Conservation (phyloP, 768 basidiomycete genomes). For the Termitomyces bulborhizus region DNA sequence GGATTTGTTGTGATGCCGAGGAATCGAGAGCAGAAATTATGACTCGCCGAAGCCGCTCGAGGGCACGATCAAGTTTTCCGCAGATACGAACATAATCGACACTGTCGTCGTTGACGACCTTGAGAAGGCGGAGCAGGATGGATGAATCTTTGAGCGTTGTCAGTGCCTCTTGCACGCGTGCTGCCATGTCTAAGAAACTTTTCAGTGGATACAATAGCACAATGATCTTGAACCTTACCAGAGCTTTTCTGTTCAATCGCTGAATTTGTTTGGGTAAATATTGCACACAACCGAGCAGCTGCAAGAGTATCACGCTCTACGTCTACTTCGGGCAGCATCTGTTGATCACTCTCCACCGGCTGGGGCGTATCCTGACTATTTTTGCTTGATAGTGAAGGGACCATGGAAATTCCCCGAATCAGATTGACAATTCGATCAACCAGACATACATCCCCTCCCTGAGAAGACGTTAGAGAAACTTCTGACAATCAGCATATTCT, state of each 20-base stretch:
- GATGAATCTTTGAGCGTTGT: slow-evolving; percentile 13
- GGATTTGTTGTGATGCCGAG: slow-evolving; percentile 1
- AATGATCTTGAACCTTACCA: slow-evolving; percentile 3
- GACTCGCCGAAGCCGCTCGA: slow-evolving; percentile 54
- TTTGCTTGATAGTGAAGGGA: slow-evolving; percentile 13
- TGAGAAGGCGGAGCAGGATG: slow-evolving; percentile 12
- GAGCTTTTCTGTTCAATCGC: slow-evolving; percentile 25
- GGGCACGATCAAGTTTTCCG: slow-evolving; percentile 51
- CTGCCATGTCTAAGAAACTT: slow-evolving; percentile 5
- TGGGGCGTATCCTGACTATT: not conserved
- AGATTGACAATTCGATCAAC: slow-evolving; percentile 43
- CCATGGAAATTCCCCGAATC: slow-evolving; percentile 22
- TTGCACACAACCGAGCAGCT: slow-evolving; percentile 33
- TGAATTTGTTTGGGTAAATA: slow-evolving; percentile 39
- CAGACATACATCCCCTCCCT: slow-evolving; percentile 42
- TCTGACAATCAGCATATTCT: not conserved
- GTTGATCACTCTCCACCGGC: not conserved
- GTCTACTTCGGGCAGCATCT: slow-evolving; percentile 2
- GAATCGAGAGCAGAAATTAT: slow-evolving; percentile 41
- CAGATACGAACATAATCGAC: slow-evolving; percentile 32
- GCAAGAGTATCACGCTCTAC: slow-evolving; percentile 20
- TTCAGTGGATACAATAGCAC: not conserved
- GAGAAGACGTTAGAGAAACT: not conserved
- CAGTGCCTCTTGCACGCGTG: slow-evolving; percentile 16
- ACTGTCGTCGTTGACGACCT: slow-evolving; percentile 9